These are phyloP conservation scores for Phytophthora lateralis DNA, from an alignment of 352 stramenopile species.

Conservation along the genomic window DNA sequence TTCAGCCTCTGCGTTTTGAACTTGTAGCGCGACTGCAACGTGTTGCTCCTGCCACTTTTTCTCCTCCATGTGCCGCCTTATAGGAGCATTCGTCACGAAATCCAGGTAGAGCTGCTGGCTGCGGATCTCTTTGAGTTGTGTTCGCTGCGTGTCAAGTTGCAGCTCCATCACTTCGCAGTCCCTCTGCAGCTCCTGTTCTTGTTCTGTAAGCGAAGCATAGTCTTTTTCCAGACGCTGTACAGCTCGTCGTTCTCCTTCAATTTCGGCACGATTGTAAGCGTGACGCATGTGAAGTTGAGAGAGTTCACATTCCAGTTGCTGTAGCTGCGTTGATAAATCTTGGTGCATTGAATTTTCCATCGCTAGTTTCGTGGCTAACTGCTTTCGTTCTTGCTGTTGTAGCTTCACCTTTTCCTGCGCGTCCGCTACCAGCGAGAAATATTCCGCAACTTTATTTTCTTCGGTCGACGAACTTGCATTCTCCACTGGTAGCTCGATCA, in stretches of 20 bases:
- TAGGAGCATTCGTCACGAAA: constrained; percentile 55
- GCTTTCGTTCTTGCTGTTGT: constrained; percentile 23
- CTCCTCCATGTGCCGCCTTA: constrained; percentile 68
- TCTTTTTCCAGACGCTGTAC: constrained; percentile 57
- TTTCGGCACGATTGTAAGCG: constrained; percentile 39
- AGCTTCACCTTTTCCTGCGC: constrained; percentile 26
- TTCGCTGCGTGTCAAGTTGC: constrained; percentile 49
- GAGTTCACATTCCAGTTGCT: constrained; percentile 48
- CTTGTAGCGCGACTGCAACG: constrained; percentile 31
- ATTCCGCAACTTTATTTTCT: constrained; percentile 5
- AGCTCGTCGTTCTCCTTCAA: constrained; percentile 44
- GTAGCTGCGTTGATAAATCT: constrained; percentile 40
- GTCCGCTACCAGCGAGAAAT: constrained; percentile 28
- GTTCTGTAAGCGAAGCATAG: constrained; percentile 44
- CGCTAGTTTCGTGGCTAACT: constrained; percentile 30
- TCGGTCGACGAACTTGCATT: neutral
- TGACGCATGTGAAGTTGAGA: constrained; percentile 39
- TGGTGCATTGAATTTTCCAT: constrained; percentile 56
- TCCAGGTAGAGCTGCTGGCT: constrained; percentile 61
- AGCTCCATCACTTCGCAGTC: constrained; percentile 50
- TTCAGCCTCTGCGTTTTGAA: constrained; percentile 41
- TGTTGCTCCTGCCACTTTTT: constrained; percentile 65
- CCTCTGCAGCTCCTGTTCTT: constrained; percentile 48
- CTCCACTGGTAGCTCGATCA: neutral
- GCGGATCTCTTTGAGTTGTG: constrained; percentile 47